phyloP scores from a whole-genome alignment of 2,329 filamentous ascomycete species.

The Pseudocercospora fijiensis region DNA sequence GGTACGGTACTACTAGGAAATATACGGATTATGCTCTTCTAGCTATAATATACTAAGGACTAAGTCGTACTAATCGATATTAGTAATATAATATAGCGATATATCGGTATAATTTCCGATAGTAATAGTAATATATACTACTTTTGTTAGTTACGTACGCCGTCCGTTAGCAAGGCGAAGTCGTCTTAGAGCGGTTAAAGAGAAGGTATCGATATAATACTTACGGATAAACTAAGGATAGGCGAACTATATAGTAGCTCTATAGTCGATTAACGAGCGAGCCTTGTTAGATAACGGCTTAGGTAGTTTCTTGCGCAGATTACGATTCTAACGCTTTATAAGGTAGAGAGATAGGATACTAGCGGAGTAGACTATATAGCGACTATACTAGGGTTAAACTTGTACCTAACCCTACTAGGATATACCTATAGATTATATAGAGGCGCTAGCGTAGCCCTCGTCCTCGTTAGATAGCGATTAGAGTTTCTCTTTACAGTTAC shows the following conservation, averaged over 20 bases:
- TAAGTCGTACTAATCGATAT: neutral
- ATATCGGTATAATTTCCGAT: neutral
- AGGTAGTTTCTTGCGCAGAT: neutral
- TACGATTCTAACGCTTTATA: neutral
- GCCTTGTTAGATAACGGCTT: neutral
- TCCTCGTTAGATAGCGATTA: neutral
- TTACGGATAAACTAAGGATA: neutral
- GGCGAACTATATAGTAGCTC: neutral
- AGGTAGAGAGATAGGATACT: neutral
- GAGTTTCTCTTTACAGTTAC: neutral
- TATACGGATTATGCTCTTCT: neutral
- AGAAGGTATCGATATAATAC: neutral
- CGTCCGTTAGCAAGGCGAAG: neutral
- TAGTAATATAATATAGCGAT: neutral
- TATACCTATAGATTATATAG: neutral
- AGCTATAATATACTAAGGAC: neutral
- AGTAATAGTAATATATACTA: neutral
- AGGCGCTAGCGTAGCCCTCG: neutral
- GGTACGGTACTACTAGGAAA: neutral
- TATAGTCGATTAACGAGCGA: neutral
- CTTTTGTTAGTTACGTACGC: neutral
- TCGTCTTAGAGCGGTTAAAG: neutral
- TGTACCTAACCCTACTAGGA: neutral
- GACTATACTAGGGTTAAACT: neutral
- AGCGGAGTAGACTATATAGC: neutral